Evolutionary conservation across 305 asterid genomes (phyloP).

Genomic region (Fraxinus sp.): DNA sequence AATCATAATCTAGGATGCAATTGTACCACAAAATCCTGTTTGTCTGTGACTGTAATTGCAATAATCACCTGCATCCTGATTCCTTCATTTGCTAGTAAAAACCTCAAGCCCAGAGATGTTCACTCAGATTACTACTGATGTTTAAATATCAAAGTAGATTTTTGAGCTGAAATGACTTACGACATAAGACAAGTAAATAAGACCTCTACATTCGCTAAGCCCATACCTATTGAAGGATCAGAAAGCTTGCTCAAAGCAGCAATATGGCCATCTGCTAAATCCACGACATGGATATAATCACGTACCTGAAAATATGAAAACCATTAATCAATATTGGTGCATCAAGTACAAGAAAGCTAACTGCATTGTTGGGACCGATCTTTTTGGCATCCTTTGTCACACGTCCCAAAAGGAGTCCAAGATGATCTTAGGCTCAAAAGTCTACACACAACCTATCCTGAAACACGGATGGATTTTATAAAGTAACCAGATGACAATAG

Average conservation of each 20-base stretch:
- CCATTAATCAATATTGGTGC: not conserved
- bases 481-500: not conserved
- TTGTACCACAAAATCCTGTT: not conserved
- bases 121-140: not conserved
- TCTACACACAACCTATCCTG: not conserved
- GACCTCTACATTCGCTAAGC: not conserved
- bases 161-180: not conserved
- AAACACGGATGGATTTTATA: not conserved
- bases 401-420: not conserved
- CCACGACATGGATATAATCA: conserved; percentile 70
- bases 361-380: not conserved
- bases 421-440: not conserved
- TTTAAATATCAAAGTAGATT: not conserved
- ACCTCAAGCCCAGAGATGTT: not conserved
- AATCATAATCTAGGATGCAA: not conserved
- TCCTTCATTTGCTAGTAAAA: not conserved
- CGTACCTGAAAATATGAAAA: conserved; percentile 52
- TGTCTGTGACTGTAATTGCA: not conserved
- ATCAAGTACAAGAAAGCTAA: not conserved
- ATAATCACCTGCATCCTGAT: not conserved
- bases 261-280: conserved; percentile 74
- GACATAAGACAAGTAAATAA: not conserved
- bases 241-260: conserved; percentile 71
- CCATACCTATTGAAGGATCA: conserved; percentile 57
- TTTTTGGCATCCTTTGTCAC: not conserved